phyloP scores from a whole-genome alignment of 305 asterid species.

The Petunia hybrid region DNA sequence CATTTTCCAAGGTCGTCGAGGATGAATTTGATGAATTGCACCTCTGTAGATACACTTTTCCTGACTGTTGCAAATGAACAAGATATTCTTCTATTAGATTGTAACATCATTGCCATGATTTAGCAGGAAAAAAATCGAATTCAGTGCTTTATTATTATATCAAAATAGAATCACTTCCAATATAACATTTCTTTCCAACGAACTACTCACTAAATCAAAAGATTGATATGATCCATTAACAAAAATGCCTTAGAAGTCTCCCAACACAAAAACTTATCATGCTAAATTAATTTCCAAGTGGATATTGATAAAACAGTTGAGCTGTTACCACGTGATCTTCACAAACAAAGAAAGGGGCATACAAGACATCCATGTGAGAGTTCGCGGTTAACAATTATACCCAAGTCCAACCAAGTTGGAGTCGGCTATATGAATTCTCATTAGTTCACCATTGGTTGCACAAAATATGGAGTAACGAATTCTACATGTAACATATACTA shows the following conservation, averaged over 20 bases:
- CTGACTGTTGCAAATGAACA: slow-evolving; percentile 56
- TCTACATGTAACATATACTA: neutral
- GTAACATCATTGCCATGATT: neutral
- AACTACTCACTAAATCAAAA: neutral
- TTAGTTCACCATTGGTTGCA: too few species aligned
- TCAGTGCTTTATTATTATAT: neutral
- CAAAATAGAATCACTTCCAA: neutral
- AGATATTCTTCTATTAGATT: neutral
- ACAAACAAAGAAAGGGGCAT: neutral
- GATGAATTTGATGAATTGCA: slow-evolving; percentile 62
- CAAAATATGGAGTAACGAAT: neutral
- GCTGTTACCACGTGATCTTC: neutral
- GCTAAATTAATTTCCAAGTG: neutral
- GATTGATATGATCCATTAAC: neutral
- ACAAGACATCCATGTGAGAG: neutral
- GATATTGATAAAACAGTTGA: neutral
- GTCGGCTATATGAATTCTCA: too few species aligned
- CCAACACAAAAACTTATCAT: neutral
- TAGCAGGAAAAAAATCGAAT: neutral
- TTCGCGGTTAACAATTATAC: neutral
- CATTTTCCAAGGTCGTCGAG: slow-evolving; percentile 52
- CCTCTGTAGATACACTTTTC: slow-evolving; percentile 77
- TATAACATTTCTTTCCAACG: neutral
- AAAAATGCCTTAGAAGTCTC: neutral
- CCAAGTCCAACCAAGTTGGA: too few species aligned